Base-by-base conservation (phyloP, 1,284 basidiomycete species). In the Pseudomicrostroma phylloplanum region DNA sequence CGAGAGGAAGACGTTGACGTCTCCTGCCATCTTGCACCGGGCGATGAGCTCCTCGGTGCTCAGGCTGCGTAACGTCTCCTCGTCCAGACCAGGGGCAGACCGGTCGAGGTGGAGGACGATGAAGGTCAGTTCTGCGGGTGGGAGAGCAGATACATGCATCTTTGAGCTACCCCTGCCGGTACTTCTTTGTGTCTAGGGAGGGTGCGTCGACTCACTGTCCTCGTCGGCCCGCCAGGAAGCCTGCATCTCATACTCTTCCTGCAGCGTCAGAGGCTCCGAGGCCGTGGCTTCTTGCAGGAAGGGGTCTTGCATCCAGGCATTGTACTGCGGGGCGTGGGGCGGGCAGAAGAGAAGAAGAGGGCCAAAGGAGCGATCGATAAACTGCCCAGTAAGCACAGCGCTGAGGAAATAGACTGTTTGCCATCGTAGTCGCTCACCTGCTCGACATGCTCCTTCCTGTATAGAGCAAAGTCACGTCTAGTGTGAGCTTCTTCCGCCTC, bases 161-260 rank as follows among this genome's bases (percentile, higher is more conserved):
- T 40, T 1, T 17, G 36, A 21, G 15, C 19, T 36, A 42, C 56
- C n/a, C 56, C 17, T 23, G 25, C 11, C 19, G 6, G 26, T n/a
- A n/a, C n/a, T n/a, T n/a, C n/a, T n/a, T n/a, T n/a, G n/a, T n/a
- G 8, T 30, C n/a, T 1, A 2, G 13, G 19, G 9, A 1, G 30
- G 58, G 13, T 21, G 26, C 3, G 30, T 3, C 30, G 30, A 12
- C 86, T 65, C 61, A 88, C 88, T 96, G 80, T 97, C 92, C 59
- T 87, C 84, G 76, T 96, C 93, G 1, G 84, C 75, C 68, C 87
- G 87, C 93, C 93, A 96, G 76, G 88, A 89, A 55, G 81, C 82
- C 79, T 96, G 92, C 92, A 97, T 96, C 21, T 88, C 88, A 67
- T 88, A 88, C 75, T 96, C 94, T 75, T 94, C 86, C 59, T 89